These are phyloP conservation scores for Vigna reflexopilosa DNA, from an alignment of 306 rosid species.

Conservation along the genomic window DNA sequence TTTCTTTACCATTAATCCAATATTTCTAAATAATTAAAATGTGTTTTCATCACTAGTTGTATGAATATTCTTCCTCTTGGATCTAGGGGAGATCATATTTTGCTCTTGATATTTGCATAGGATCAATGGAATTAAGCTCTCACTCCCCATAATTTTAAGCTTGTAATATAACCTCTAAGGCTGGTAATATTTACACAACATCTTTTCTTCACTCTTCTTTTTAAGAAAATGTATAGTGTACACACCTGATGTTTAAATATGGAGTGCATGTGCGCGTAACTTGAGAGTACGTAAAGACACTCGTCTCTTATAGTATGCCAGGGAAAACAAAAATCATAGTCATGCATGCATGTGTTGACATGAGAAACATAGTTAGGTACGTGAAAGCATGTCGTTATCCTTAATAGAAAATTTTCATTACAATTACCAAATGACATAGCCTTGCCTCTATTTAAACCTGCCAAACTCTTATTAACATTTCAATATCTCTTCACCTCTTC, in stretches of 20 bases:
- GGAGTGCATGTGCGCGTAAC: background rate
- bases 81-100: no score
- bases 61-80: no score
- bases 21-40: no score
- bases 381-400: constrained; percentile 37
- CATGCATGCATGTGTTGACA: constrained; percentile 50
- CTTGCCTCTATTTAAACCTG: constrained; percentile 68
- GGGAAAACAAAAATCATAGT: constrained; percentile 28
- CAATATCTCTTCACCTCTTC: constrained; percentile 23
- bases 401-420: constrained; percentile 39
- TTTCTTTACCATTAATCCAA: no score
- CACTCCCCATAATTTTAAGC: background rate
- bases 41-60: no score
- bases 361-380: constrained; percentile 53
- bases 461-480: constrained; percentile 49
- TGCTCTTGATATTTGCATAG: no score
- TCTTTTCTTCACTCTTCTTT: background rate
- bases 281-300: constrained; percentile 8
- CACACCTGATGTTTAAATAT: background rate
- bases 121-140: background rate
- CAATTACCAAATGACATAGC: constrained; percentile 36
- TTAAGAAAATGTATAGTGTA: background rate
- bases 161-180: no score
- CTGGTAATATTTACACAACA: background rate
- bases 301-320: background rate